Percentiles rank a stretch among this genome's conserved stretches.
phyloP scores from a whole-genome alignment of 108 stramenopile genomes.

The Cyclotella choctawhatcheeana region DNA sequence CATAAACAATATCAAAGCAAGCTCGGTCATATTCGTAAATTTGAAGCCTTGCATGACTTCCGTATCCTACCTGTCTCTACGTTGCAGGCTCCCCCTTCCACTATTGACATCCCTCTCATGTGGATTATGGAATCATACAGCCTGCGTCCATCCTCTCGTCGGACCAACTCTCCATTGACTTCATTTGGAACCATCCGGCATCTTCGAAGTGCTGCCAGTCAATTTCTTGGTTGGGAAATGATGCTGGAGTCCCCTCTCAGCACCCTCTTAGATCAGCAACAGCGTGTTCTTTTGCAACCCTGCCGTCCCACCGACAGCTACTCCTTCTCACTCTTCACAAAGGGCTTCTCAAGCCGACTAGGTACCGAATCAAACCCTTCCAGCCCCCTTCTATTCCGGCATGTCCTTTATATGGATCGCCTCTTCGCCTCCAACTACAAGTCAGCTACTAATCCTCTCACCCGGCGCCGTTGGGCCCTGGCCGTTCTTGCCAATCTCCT shows the following conservation, averaged over 20 bases:
- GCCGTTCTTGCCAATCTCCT: not conserved
- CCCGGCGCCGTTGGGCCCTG: not conserved
- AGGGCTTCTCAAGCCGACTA: not conserved
- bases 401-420: not conserved
- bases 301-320: not conserved
- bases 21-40: not conserved
- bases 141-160: not conserved
- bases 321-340: constrained; percentile 1
- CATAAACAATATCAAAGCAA: not conserved
- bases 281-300: not conserved
- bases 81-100: not conserved
- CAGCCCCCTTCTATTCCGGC: not conserved
- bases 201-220: not conserved
- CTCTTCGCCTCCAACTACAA: not conserved
- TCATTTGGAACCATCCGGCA: not conserved
- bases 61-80: not conserved
- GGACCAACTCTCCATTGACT: not conserved
- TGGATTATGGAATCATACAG: constrained; percentile 8
- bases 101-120: constrained; percentile 2
- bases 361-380: not conserved
- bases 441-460: not conserved
- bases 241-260: not conserved
- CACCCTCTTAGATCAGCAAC: not conserved
- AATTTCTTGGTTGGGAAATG: constrained; percentile 4
- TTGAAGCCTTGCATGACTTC: not conserved